Evolutionary conservation across 129 eudicot genomes (phyloP).

Genomic region (Tanacetum coccineum): DNA sequence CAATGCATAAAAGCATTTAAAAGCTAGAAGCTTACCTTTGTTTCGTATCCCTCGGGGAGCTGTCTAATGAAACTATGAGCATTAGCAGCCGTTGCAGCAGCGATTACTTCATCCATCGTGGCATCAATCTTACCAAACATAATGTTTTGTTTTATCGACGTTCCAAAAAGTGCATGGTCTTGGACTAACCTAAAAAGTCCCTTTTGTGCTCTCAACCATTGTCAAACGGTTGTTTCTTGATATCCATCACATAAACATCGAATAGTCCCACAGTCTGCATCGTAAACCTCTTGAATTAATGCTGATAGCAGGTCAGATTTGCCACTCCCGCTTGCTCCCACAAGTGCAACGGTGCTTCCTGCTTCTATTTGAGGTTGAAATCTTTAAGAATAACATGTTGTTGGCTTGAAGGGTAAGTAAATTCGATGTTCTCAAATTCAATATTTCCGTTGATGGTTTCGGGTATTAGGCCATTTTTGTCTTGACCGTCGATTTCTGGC

Average conservation of each 20-base stretch:
- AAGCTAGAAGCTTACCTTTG: constrained; percentile 51
- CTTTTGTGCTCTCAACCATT: constrained; percentile 86
- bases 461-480: constrained; percentile 45
- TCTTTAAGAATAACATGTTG: constrained; percentile 60
- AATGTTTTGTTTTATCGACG: constrained; percentile 81
- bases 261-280: constrained; percentile 55
- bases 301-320: constrained; percentile 94
- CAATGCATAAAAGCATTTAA: neutral
- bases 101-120: constrained; percentile 77
- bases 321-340: constrained; percentile 96
- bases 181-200: constrained; percentile 96
- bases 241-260: constrained; percentile 73
- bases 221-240: constrained; percentile 57
- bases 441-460: constrained; percentile 59
- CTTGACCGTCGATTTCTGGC: constrained; percentile 67
- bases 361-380: constrained; percentile 70
- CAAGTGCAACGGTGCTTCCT: constrained; percentile 83
- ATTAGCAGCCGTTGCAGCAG: constrained; percentile 89
- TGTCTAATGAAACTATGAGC: constrained; percentile 85
- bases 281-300: constrained; percentile 69
- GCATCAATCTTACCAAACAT: constrained; percentile 90
- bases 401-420: constrained; percentile 86
- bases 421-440: constrained; percentile 59
- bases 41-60: constrained; percentile 91
- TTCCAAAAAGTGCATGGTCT: constrained; percentile 90